Conservation (phyloP, 192 early-diverging fungal genomes). For the Diversispora epigaea region DNA sequence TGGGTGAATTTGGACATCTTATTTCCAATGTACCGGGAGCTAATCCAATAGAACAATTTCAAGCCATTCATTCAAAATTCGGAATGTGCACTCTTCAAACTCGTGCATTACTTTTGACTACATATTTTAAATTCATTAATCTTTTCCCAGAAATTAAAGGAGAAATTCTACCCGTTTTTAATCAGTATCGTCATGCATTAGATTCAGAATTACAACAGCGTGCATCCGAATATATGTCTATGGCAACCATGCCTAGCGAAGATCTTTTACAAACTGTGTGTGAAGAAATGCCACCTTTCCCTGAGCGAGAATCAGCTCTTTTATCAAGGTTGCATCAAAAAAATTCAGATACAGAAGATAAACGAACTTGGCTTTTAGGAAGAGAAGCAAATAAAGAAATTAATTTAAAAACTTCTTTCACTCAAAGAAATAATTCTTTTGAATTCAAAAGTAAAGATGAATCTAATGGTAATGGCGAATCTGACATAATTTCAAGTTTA, state of each 20-base stretch:
- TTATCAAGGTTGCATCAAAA: conserved; percentile 80
- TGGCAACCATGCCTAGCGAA: conserved; percentile 80
- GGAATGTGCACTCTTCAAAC: conserved; percentile 74
- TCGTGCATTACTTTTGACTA: conserved; percentile 82
- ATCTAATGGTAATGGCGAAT: conserved; percentile 17
- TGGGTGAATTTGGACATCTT: conserved; percentile 97
- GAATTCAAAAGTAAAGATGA: conserved; percentile 40
- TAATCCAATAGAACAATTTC: conserved; percentile 92
- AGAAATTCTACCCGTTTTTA: conserved; percentile 80
- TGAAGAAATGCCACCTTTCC: conserved; percentile 99
- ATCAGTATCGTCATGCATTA: conserved; percentile 82
- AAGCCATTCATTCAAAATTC: conserved; percentile 91
- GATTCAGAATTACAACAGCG: conserved; percentile 97
- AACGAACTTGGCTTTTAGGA: conserved; percentile 92
- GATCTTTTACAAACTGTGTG: conserved; percentile 89
- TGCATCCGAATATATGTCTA: conserved; percentile 92
- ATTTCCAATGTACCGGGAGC: conserved; percentile 86
- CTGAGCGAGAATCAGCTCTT: conserved; percentile 89
- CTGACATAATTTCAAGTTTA: conserved; percentile 26
- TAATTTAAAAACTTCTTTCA: conserved; percentile 33
- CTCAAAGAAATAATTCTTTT: conserved; percentile 38
- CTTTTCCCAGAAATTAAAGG: conserved; percentile 97
- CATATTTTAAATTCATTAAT: conserved; percentile 95
- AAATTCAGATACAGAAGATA: conserved; percentile 90
- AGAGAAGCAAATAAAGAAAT: conserved; percentile 74